Evolutionary conservation across 805 yeast genomes (phyloP), one percentile per base, ranked within the genome.

Genomic region (Saccharomyces kudriavzevii): DNA sequence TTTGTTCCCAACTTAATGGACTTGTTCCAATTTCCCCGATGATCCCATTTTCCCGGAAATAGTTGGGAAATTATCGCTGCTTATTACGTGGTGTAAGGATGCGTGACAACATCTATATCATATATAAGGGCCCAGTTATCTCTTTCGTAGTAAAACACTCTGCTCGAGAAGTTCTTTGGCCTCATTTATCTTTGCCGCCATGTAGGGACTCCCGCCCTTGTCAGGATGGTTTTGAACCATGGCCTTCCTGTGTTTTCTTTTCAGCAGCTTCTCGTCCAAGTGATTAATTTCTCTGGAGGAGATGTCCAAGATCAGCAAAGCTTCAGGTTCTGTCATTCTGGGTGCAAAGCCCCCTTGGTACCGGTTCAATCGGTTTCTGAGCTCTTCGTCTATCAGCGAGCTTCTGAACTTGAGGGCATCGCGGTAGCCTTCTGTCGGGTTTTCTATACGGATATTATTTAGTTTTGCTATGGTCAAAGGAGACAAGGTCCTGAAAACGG

Each of bases 141-240:
- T 50, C 50, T 55, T 57, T 45, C 56, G 56, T 27, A 65, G 24
- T 49, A 67, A 53, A 11, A 60, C 55, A 40, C 69, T 64, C 13
- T 58, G 55, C 26, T 51, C 50, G 67, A 88, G 73, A 62, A 86
- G 80, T 62, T 89, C 95, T 65, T 85, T 85, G 27, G 97, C 97
- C 72, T 91, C 96, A 68, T 91, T 91, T 56, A 91, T 85, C 74
- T 91, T 91, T 54, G 91, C 84, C 48, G 97, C 96, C 69, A 91
- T 69, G 63, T 80, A 89, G 27, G 95, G 87, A 10, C 95, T 85
- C 1, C 97, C 97, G 31, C 97, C 97, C 67, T 84, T 87, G 74
- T 91, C 97, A 10, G 97, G 97, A 67, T 91, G 97, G 69, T 91
- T 91, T 49, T 86, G 80, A 71, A 89, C 71, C 94, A 91, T 87